Percentiles rank a stretch among this genome's conserved stretches.
phyloP scores from a whole-genome alignment of 2,329 filamentous ascomycete species.

The Fusarium sp. region DNA sequence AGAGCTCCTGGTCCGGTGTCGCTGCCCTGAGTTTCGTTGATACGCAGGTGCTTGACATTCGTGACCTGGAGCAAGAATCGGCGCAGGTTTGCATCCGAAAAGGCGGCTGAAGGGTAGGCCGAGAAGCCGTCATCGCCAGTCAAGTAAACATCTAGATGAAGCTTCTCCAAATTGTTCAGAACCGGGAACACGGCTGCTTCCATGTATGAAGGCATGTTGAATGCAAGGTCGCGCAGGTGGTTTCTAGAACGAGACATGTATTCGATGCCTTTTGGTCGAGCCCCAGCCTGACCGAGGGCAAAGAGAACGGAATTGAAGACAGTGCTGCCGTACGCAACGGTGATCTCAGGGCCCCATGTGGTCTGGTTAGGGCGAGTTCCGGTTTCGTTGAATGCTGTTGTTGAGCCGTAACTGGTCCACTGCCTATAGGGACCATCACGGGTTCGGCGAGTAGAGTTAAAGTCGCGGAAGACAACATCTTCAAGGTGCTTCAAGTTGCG shows the following conservation, averaged over 20 bases:
- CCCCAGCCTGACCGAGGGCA: slow-evolving; percentile 56
- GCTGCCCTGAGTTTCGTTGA: slow-evolving; percentile 54
- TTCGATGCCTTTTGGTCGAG: slow-evolving; percentile 58
- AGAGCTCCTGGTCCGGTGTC: slow-evolving; percentile 43
- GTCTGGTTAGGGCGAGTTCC: slow-evolving; percentile 38
- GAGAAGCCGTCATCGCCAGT: slow-evolving; percentile 17
- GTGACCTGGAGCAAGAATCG: slow-evolving; percentile 41
- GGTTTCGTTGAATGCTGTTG: slow-evolving; percentile 53
- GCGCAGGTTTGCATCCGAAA: slow-evolving; percentile 34
- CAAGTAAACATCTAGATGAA: slow-evolving; percentile 52
- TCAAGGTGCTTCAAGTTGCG: slow-evolving; percentile 64
- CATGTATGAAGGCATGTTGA: slow-evolving; percentile 58
- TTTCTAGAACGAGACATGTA: slow-evolving; percentile 54
- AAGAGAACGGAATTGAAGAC: slow-evolving; percentile 56
- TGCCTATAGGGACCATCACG: slow-evolving; percentile 57
- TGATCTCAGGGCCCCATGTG: neutral
- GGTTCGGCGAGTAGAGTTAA: slow-evolving; percentile 59
- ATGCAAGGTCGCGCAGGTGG: slow-evolving; percentile 56
- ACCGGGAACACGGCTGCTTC: slow-evolving; percentile 53
- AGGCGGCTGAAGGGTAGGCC: neutral
- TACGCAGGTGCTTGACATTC: slow-evolving; percentile 63
- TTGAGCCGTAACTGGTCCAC: slow-evolving; percentile 69
- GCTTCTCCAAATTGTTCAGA: slow-evolving; percentile 57
- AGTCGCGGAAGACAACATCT: slow-evolving; percentile 70
- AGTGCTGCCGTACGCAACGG: slow-evolving; percentile 44